Conservation (phyloP, 805 yeast species). For the Pichia californica region DNA sequence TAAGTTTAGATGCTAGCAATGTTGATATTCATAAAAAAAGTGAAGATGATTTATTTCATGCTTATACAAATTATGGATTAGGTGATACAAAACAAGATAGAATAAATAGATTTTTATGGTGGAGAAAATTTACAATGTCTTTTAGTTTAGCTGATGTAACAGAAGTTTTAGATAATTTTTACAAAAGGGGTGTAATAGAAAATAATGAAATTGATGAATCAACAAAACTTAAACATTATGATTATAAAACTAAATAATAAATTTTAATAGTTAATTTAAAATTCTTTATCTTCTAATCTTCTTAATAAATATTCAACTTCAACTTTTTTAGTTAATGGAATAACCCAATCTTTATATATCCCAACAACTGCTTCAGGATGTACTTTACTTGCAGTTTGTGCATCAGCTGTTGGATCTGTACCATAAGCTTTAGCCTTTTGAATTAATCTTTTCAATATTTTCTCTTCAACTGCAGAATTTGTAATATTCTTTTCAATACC, state of each 20-base stretch:
- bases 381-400: slow-evolving; percentile 64
- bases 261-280: background rate
- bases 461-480: slow-evolving; percentile 78
- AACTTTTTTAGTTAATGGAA: slow-evolving; percentile 91
- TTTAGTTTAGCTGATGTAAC: slow-evolving; percentile 21
- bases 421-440: slow-evolving; percentile 85
- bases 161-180: slow-evolving; percentile 17
- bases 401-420: slow-evolving; percentile 75
- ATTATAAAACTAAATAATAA: background rate
- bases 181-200: slow-evolving; percentile 13
- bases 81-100: slow-evolving; percentile 45
- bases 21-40: slow-evolving; percentile 33
- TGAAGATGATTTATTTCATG: slow-evolving; percentile 34
- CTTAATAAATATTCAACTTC: slow-evolving; percentile 87
- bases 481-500: slow-evolving; percentile 82
- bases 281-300: slow-evolving; percentile 56
- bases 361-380: slow-evolving; percentile 76
- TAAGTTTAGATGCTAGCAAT: slow-evolving; percentile 14
- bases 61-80: slow-evolving; percentile 46
- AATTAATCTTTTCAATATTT: slow-evolving; percentile 69
- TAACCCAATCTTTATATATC: slow-evolving; percentile 80
- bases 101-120: slow-evolving; percentile 52
- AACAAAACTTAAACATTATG: slow-evolving; percentile 2
- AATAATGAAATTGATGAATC: background rate
- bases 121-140: slow-evolving; percentile 31